A percentile compares a stretch with the other conserved stretches of the same genome.
Evolutionary conservation across 2,329 filamentous ascomycete genomes (phyloP).

Genomic region (Fusarium denticulatum): DNA sequence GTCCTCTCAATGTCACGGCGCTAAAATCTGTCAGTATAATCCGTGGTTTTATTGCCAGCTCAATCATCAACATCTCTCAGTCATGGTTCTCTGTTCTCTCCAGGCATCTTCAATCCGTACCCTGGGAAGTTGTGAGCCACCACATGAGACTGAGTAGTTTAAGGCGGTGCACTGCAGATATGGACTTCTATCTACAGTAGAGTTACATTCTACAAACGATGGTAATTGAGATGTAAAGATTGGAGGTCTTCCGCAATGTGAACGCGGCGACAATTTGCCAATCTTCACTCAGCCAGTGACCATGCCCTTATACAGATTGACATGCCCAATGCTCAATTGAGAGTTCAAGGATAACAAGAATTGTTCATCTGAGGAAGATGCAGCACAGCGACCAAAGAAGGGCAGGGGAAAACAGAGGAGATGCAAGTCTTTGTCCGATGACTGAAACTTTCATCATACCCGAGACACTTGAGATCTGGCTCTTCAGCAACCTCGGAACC

Average conservation of each 20-base stretch:
- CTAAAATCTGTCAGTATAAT: neutral
- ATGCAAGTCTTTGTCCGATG: neutral
- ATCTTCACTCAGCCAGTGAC: neutral
- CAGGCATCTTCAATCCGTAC: neutral
- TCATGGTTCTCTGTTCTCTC: neutral
- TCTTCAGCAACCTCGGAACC: neutral
- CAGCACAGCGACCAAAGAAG: neutral
- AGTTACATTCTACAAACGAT: neutral
- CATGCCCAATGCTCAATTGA: neutral
- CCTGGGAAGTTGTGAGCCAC: neutral
- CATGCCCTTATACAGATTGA: neutral
- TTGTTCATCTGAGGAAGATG: neutral
- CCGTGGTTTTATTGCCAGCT: neutral
- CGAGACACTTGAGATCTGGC: neutral
- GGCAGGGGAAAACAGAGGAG: neutral
- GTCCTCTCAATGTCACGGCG: neutral
- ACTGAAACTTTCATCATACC: neutral
- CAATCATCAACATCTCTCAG: neutral
- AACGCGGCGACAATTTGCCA: neutral
- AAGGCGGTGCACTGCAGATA: neutral
- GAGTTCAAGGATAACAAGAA: too few relatives aligned
- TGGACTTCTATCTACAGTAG: too few relatives aligned
- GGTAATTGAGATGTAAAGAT: too few relatives aligned
- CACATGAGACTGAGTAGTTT: neutral
- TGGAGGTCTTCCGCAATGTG: neutral